A percentile compares a stretch with the other conserved stretches of the same genome.
Conservation (phyloP, 768 basidiomycete species). For the Boletellus sp. region DNA sequence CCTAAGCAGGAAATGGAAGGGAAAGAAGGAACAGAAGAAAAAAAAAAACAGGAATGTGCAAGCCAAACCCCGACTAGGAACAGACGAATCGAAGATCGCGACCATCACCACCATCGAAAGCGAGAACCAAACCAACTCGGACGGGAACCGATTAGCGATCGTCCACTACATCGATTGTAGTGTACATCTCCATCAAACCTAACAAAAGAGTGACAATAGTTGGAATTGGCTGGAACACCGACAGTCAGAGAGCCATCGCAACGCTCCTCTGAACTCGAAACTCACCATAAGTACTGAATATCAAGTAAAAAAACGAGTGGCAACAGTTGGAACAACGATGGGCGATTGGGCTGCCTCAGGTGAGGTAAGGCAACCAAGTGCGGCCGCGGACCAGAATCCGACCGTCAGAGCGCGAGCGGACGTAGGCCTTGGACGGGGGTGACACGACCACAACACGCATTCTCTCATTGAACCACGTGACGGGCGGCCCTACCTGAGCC, state of each 20-base stretch:
- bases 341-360: neutral
- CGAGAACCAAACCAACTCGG: neutral
- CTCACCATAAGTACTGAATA: conserved; percentile 3
- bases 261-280: neutral
- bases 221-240: conserved; percentile 5
- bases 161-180: neutral
- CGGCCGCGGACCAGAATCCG: neutral
- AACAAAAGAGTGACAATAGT: conserved; percentile 19
- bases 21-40: neutral
- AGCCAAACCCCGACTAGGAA: neutral
- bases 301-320: neutral
- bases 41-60: neutral
- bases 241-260: neutral
- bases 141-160: neutral
- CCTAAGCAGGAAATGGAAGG: neutral
- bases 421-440: conserved; percentile 1
- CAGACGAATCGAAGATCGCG: neutral
- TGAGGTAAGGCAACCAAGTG: conserved; percentile 3
- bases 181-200: neutral
- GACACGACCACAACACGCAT: neutral
- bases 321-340: neutral
- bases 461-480: neutral
- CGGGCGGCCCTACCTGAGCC: neutral
- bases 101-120: neutral
- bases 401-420: conserved; percentile 1